phyloP scores from a whole-genome alignment of 179 eudicot species.

The Monotropa hypopitys region DNA sequence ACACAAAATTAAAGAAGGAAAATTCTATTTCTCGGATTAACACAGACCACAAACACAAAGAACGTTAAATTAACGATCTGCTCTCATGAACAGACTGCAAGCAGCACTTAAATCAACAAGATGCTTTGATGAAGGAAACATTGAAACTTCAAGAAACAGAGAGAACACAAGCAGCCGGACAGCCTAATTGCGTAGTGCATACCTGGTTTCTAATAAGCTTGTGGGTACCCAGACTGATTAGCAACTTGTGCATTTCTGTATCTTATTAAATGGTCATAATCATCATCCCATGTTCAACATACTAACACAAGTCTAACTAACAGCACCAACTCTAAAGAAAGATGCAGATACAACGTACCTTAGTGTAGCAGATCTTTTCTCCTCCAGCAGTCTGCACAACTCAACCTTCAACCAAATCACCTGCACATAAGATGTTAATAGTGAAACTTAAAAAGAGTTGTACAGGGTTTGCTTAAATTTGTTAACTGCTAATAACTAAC shows the following conservation, averaged over 20 bases:
- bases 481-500: not conserved
- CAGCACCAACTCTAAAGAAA: not conserved
- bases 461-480: not conserved
- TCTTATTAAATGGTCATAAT: slow-evolving; percentile 1
- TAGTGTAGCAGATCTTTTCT: slow-evolving; percentile 58
- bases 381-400: slow-evolving; percentile 68
- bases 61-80: not conserved
- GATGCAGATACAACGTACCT: slow-evolving; percentile 36
- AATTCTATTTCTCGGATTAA: not conserved
- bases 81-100: not conserved
- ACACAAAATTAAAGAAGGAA: not conserved
- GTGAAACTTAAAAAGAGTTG: slow-evolving; percentile 6
- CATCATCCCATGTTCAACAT: not conserved
- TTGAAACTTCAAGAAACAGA: not conserved
- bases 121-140: not conserved
- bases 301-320: not conserved
- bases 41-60: not conserved
- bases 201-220: not conserved
- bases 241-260: slow-evolving; percentile 1
- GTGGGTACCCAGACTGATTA: not conserved
- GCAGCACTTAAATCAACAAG: not conserved
- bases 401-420: slow-evolving; percentile 72
- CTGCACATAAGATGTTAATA: slow-evolving; percentile 30
- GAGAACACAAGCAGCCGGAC: not conserved
- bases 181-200: slow-evolving; percentile 1